Evolutionary conservation across 208 protist species (phyloP).

Genomic region (Leishmania gerbilli): DNA sequence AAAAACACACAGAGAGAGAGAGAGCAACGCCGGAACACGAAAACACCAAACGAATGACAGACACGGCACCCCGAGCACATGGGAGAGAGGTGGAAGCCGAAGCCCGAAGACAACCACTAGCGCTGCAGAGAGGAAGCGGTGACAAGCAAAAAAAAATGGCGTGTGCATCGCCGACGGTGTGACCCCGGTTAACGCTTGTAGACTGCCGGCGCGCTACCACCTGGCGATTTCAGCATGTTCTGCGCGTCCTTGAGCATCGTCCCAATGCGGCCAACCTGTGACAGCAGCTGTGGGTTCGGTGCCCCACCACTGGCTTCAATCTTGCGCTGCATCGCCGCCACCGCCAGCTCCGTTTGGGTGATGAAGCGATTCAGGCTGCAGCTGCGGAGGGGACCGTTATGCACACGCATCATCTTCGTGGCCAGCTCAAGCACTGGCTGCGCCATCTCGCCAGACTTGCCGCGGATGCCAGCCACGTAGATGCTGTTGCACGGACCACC

Average conservation of each 20-base stretch:
- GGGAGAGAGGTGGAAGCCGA: background rate
- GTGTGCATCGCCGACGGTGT: background rate
- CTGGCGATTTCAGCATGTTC: conserved; percentile 41
- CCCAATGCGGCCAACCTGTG: conserved; percentile 36
- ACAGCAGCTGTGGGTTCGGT: conserved; percentile 29
- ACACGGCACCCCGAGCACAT: background rate
- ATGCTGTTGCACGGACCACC: conserved; percentile 57
- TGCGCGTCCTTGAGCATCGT: conserved; percentile 51
- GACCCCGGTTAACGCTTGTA: conserved; percentile 38
- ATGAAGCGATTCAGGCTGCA: conserved; percentile 56
- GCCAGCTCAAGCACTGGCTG: conserved; percentile 30
- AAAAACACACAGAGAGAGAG: background rate
- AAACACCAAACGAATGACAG: background rate
- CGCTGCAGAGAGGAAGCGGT: background rate
- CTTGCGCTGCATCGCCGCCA: conserved; percentile 35
- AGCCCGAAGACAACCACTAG: background rate
- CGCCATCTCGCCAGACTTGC: conserved; percentile 22
- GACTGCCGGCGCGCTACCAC: conserved; percentile 34
- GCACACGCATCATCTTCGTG: conserved; percentile 31
- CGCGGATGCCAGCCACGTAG: conserved; percentile 43
- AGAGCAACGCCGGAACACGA: background rate
- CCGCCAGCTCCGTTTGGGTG: conserved; percentile 35
- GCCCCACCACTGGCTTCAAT: conserved; percentile 14
- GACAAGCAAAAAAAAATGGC: background rate
- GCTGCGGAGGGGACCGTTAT: conserved; percentile 39